Base-by-base conservation (phyloP, 2,329 filamentous ascomycete species). In the Chaetomium strumarium region DNA sequence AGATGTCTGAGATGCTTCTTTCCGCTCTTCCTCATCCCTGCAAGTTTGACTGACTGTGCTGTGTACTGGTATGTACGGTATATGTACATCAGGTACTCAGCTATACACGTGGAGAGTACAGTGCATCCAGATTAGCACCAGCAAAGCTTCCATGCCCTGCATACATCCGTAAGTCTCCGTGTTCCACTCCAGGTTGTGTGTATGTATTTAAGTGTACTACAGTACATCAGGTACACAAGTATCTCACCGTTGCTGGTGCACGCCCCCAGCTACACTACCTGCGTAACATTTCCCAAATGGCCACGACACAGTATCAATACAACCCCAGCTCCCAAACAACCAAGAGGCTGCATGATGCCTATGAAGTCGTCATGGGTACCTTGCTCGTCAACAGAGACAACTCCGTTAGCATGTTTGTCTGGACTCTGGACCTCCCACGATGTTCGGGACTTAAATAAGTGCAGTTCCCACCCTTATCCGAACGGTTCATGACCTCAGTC, bases 361-460 rank as follows among this genome's bases (percentile, higher is more conserved):
- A 13, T n/a, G n/a, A n/a, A 14, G 11, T 8, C 33, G 45, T 36
- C 60, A 61, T 53, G 60, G 59, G 53, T 54, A 46, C 59, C 60
- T 37, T 50, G 57, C 49, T 37, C 20, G 36, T 49, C 42, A 29
- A 50, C 48, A 45, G 19, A 49, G 57, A 56, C 55, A 55, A 46
- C 49, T 53, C 48, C 38, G 46, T 52, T 53, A 37, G 49, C 40
- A 16, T 14, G 33, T 38, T 42, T 39, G 46, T 54, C 52, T 44
- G 29, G 41, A n/a, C n/a, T n/a, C n/a, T n/a, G n/a, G n/a, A 52
- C 52, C 47, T 51, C 33, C 52, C 44, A 51, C 36, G 46, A 55
- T 57, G 46, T 31, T 46, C 46, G 29, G 49, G 48, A 56, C 51
- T 62, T 64, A 62, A 63, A 64, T 63, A 62, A 61, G 60, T 53